phyloP scores from a whole-genome alignment of 2,329 filamentous ascomycete genomes.

The Hirsutella thompsonii region DNA sequence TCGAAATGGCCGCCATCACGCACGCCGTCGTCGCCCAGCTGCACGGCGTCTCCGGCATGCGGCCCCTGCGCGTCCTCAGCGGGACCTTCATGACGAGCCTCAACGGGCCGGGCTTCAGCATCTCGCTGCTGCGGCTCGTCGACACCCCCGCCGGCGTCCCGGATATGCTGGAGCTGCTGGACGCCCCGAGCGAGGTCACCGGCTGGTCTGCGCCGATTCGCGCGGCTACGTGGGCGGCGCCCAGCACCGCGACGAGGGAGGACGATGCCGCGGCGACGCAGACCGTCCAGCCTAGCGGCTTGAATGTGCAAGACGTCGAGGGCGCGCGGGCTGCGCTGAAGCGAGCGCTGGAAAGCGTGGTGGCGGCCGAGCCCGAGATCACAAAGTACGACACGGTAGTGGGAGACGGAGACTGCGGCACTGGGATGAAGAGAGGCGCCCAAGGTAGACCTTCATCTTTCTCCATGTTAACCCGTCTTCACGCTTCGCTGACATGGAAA shows the following conservation, averaged over 20 bases:
- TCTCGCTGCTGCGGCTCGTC: constrained; percentile 54
- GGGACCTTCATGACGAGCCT: constrained; percentile 71
- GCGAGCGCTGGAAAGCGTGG: constrained; percentile 45
- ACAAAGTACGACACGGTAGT: constrained; percentile 71
- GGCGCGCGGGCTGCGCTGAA: constrained; percentile 38
- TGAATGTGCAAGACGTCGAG: constrained; percentile 36
- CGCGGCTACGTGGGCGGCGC: constrained; percentile 50
- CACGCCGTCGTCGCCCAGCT: constrained; percentile 56
- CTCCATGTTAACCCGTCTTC: not conserved
- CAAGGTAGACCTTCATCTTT: constrained; percentile 35
- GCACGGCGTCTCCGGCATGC: constrained; percentile 40
- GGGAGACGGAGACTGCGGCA: constrained; percentile 83
- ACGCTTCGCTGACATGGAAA: not conserved
- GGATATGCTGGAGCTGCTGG: constrained; percentile 56
- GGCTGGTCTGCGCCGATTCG: constrained; percentile 57
- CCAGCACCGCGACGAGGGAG: constrained; percentile 33
- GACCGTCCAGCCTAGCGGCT: constrained; percentile 27
- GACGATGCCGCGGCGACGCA: constrained; percentile 18
- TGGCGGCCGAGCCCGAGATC: constrained; percentile 56
- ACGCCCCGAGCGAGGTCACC: constrained; percentile 54
- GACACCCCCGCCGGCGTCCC: constrained; percentile 38
- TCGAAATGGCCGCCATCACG: constrained; percentile 62
- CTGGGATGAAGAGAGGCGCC: constrained; percentile 76
- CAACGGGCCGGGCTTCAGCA: constrained; percentile 64
- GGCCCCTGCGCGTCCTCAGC: constrained; percentile 49